A percentile compares a stretch with the other conserved stretches of the same genome.
phyloP scores from a whole-genome alignment of 441 rosid genomes.

The Cnidoscolus chayamansa region DNA sequence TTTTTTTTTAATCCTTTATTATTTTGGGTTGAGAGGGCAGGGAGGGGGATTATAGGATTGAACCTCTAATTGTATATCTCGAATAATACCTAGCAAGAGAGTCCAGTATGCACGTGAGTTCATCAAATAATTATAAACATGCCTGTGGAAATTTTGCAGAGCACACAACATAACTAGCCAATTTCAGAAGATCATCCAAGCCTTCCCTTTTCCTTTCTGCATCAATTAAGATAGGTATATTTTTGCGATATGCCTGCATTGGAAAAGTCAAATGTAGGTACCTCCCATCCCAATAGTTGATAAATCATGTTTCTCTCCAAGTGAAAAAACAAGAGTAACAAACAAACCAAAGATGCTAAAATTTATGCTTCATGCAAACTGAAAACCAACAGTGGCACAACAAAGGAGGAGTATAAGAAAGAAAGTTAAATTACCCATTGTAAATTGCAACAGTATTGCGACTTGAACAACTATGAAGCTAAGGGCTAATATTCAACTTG shows the following conservation, averaged over 20 bases:
- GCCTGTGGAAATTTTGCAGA: slow-evolving; percentile 77
- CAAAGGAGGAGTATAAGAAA: not conserved
- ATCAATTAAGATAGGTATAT: slow-evolving; percentile 69
- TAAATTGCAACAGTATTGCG: not conserved
- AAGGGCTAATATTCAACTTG: not conserved
- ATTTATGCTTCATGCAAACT: slow-evolving; percentile 1
- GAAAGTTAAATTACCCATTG: not conserved
- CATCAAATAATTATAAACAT: slow-evolving; percentile 27
- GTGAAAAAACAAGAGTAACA: not conserved
- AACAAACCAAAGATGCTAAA: slow-evolving; percentile 15
- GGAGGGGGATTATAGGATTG: not conserved
- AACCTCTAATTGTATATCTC: not conserved
- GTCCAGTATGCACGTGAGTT: slow-evolving; percentile 9
- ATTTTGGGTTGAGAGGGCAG: not conserved
- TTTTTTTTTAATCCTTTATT: not conserved
- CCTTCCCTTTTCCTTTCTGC: slow-evolving; percentile 68
- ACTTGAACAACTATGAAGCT: not conserved
- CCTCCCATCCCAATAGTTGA: slow-evolving; percentile 17
- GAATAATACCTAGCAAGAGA: not conserved
- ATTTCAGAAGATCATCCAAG: slow-evolving; percentile 58
- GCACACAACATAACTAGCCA: slow-evolving; percentile 70
- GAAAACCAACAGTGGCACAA: not conserved
- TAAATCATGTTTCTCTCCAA: slow-evolving; percentile 6
- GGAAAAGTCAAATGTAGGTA: slow-evolving; percentile 29
- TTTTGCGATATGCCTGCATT: slow-evolving; percentile 68